phyloP scores from a whole-genome alignment of 305 asterid species.

The Fraxinus sp. region DNA sequence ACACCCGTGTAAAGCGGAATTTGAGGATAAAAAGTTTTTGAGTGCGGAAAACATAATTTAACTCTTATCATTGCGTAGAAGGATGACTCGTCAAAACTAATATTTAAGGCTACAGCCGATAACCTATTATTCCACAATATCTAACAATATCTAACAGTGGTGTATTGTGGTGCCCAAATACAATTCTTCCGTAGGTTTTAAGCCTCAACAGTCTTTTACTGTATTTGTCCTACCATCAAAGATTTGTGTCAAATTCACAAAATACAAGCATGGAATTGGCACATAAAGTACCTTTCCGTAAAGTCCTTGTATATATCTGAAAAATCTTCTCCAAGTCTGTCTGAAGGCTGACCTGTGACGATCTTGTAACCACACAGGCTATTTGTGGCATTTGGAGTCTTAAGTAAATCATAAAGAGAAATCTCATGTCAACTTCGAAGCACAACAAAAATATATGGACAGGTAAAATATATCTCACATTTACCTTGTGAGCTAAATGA shows the following conservation, averaged over 20 bases:
- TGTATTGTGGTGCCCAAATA: conserved; percentile 55
- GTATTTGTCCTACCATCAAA: neutral
- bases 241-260: neutral
- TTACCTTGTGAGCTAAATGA: conserved; percentile 90
- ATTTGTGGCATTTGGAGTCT: conserved; percentile 93
- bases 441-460: neutral
- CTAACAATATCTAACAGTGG: conserved; percentile 61
- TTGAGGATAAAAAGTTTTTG: neutral
- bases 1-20: neutral
- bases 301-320: conserved; percentile 81
- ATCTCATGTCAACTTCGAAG: conserved; percentile 7
- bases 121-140: conserved; percentile 66
- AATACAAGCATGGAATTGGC: neutral
- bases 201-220: neutral
- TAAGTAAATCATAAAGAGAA: conserved; percentile 23
- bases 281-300: conserved; percentile 63
- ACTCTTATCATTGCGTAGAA: neutral
- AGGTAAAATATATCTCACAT: conserved; percentile 1
- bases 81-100: conserved; percentile 4
- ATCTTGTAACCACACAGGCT: conserved; percentile 95
- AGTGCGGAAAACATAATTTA: neutral
- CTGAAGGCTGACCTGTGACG: conserved; percentile 97
- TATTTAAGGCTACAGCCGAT: neutral
- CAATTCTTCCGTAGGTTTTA: neutral
- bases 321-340: conserved; percentile 95